Evolutionary conservation across 495 filamentous ascomycete species (phyloP).

Genomic region (Aspergillus bridgeri): DNA sequence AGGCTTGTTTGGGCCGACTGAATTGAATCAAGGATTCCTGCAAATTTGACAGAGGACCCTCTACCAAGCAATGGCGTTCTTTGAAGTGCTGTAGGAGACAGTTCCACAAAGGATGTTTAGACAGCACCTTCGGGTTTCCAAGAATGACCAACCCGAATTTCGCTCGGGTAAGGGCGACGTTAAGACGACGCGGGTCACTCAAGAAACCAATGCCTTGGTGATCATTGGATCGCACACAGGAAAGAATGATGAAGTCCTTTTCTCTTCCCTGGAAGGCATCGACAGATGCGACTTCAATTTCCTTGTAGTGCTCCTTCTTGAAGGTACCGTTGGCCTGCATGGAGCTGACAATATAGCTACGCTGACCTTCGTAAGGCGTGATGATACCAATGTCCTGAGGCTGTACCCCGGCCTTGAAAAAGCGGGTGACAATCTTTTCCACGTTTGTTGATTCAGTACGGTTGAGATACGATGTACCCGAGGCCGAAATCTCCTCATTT

Average conservation of each 20-base stretch:
- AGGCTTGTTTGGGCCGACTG: constrained; percentile 85
- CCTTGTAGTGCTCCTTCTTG: constrained; percentile 98
- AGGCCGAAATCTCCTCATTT: constrained; percentile 96
- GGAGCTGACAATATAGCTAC: constrained; percentile 96
- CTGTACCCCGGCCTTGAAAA: constrained; percentile 98
- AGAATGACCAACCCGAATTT: constrained; percentile 96
- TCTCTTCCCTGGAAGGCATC: constrained; percentile 99
- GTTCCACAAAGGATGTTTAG: constrained; percentile 98
- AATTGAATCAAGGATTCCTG: constrained; percentile 95
- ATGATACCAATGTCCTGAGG: constrained; percentile 94
- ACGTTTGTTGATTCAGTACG: constrained; percentile 96
- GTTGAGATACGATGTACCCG: constrained; percentile 96
- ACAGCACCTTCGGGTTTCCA: constrained; percentile 95
- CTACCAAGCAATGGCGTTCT: constrained; percentile 91
- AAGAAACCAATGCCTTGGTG: constrained; percentile 99
- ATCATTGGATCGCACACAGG: constrained; percentile 97
- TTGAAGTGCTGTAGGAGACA: constrained; percentile 96
- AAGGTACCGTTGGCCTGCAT: constrained; percentile 97
- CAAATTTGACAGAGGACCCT: constrained; percentile 93
- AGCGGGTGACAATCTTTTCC: constrained; percentile 95
- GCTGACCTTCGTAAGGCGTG: constrained; percentile 97
- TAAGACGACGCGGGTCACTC: constrained; percentile 95
- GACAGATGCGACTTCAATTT: constrained; percentile 97
- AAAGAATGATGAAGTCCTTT: constrained; percentile 98
- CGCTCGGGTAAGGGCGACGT: constrained; percentile 96